Evolutionary conservation across 2,329 filamentous ascomycete genomes (phyloP).

Genomic region (Penicillium sp.): DNA sequence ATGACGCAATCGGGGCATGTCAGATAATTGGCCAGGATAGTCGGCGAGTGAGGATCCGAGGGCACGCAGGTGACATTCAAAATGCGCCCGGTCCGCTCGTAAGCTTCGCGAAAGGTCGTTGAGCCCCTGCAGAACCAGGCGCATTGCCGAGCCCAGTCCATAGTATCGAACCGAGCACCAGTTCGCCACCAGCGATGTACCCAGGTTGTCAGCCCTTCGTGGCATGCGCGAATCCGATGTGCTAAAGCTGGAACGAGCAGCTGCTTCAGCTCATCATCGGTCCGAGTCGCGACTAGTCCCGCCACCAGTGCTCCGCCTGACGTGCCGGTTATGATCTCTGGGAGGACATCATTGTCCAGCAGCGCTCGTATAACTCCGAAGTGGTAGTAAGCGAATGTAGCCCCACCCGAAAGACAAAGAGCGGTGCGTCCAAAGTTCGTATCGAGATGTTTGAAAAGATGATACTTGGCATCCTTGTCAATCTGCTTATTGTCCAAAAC

Average conservation of each 20-base stretch:
- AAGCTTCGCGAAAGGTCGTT: constrained; percentile 90
- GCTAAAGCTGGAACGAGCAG: constrained; percentile 82
- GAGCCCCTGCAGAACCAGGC: constrained; percentile 87
- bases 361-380: constrained; percentile 86
- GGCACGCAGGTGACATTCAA: constrained; percentile 94
- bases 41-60: constrained; percentile 83
- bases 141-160: constrained; percentile 78
- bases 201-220: constrained; percentile 69
- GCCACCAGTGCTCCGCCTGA: constrained; percentile 89
- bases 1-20: constrained; percentile 95
- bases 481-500: constrained; percentile 61
- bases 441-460: constrained; percentile 75
- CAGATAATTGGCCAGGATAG: constrained; percentile 89
- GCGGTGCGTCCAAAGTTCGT: constrained; percentile 90
- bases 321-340: constrained; percentile 91
- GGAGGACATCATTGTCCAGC: constrained; percentile 73
- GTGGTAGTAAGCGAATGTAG: constrained; percentile 93
- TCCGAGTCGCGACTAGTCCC: constrained; percentile 75
- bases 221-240: constrained; percentile 71
- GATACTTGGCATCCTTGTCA: constrained; percentile 62
- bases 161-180: constrained; percentile 83
- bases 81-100: constrained; percentile 84
- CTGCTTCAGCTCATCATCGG: constrained; percentile 78
- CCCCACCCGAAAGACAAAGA: constrained; percentile 83
- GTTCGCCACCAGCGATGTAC: constrained; percentile 78